Conservation (phyloP, 1,284 basidiomycete species). For the Ganoderma boninense region DNA sequence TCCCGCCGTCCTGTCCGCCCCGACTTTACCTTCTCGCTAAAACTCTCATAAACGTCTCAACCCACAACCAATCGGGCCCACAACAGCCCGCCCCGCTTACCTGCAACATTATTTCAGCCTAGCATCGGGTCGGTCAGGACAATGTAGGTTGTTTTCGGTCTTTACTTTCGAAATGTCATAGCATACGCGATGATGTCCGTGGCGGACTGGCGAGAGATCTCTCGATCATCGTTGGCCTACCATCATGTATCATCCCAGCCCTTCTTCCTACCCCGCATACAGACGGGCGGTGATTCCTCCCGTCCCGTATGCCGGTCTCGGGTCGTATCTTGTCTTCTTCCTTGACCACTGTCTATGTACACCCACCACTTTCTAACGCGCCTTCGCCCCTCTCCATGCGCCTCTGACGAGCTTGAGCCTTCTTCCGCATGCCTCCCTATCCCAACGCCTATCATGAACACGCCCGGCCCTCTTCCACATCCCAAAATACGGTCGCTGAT, state of each 20-base stretch:
- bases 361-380: conserved; percentile 18
- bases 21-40: not conserved
- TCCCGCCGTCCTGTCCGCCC: not conserved
- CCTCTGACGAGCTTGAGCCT: conserved; percentile 19
- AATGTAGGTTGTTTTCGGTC: conserved; percentile 20
- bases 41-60: not conserved
- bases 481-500: conserved; percentile 37
- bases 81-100: not conserved
- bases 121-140: not conserved
- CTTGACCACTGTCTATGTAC: conserved; percentile 11
- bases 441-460: conserved; percentile 35
- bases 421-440: conserved; percentile 38
- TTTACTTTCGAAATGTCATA: conserved; percentile 17
- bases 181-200: conserved; percentile 23
- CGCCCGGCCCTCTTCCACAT: conserved; percentile 37
- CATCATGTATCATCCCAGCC: conserved; percentile 15
- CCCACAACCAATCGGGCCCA: not conserved
- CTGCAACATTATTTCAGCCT: not conserved
- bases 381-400: conserved; percentile 16
- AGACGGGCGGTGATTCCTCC: conserved; percentile 21
- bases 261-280: conserved; percentile 18
- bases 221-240: conserved; percentile 26
- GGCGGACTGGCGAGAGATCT: conserved; percentile 30
- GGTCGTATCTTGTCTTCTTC: conserved; percentile 20
- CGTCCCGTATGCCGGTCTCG: conserved; percentile 29